Evolutionary conservation across 2,329 filamentous ascomycete genomes (phyloP).

Genomic region (Pseudophaeomoniella oleicola): DNA sequence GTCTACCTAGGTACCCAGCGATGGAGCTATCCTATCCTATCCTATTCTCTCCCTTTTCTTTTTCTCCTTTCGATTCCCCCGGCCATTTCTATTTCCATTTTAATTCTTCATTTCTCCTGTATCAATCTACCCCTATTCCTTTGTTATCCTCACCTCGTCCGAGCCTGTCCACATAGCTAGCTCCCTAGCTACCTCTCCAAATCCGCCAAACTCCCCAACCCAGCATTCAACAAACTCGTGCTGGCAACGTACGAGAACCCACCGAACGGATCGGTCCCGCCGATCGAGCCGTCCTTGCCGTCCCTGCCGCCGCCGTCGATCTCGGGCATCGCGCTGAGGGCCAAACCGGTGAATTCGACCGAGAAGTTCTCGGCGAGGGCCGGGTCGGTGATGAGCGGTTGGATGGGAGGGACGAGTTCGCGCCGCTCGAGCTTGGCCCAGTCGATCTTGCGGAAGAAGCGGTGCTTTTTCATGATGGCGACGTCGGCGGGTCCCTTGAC

Average conservation of each 20-base stretch:
- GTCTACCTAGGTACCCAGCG: too few relatives aligned
- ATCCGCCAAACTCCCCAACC: not conserved
- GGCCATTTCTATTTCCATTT: too few relatives aligned
- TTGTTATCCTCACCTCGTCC: too few relatives aligned
- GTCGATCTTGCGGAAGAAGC: constrained; percentile 94
- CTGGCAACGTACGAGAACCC: constrained; percentile 35
- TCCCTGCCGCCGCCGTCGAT: constrained; percentile 6
- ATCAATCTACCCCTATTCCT: too few relatives aligned
- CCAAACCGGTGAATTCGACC: constrained; percentile 75
- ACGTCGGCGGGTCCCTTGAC: constrained; percentile 82
- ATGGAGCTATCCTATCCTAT: too few relatives aligned
- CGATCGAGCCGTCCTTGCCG: constrained; percentile 9
- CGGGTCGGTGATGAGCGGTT: constrained; percentile 86
- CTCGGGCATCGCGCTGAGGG: constrained; percentile 42
- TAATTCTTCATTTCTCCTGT: too few relatives aligned
- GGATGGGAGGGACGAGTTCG: constrained; percentile 76
- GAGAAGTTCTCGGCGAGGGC: constrained; percentile 95
- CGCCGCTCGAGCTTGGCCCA: constrained; percentile 76
- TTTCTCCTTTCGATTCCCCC: too few relatives aligned
- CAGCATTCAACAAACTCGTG: constrained; percentile 27
- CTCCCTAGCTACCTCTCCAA: too few relatives aligned
- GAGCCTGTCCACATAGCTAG: too few relatives aligned
- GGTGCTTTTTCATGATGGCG: constrained; percentile 70
- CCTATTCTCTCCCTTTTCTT: too few relatives aligned
- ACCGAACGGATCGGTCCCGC: constrained; percentile 27